Conservation (phyloP, 2,329 filamentous ascomycete species). For the Calonectria pauciramosa region DNA sequence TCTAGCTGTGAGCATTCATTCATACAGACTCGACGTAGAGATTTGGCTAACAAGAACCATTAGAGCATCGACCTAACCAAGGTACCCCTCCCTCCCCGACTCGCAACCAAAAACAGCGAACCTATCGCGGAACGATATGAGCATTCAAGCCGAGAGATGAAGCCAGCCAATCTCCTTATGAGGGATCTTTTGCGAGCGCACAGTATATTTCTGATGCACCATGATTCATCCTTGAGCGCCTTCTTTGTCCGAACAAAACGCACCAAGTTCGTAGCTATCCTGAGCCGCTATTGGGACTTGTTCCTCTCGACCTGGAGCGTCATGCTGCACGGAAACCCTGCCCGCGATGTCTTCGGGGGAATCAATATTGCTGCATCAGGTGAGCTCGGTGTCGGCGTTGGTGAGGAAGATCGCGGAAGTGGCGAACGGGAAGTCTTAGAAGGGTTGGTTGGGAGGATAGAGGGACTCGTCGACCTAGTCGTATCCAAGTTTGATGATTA, state of each 20-base stretch:
- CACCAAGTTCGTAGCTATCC: conserved; percentile 76
- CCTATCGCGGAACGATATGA: conserved; percentile 68
- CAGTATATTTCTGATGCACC: conserved; percentile 87
- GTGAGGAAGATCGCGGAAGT: conserved; percentile 94
- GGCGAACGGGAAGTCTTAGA: conserved; percentile 94
- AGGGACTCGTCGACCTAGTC: conserved; percentile 88
- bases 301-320: conserved; percentile 86
- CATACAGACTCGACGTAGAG: background rate
- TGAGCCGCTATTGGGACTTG: conserved; percentile 86
- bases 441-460: conserved; percentile 82
- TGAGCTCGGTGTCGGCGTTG: conserved; percentile 93
- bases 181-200: conserved; percentile 88
- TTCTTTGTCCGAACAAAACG: conserved; percentile 76
- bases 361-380: conserved; percentile 92
- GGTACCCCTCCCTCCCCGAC: conserved; percentile 71
- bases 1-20: conserved; percentile 75
- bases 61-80: conserved; percentile 81
- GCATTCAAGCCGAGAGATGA: conserved; percentile 92
- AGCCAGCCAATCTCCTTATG: conserved; percentile 82
- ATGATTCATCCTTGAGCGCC: conserved; percentile 79
- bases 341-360: conserved; percentile 82
- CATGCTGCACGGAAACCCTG: conserved; percentile 89
- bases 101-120: conserved; percentile 58
- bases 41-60: conserved; percentile 19
- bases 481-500: conserved; percentile 85